These are phyloP conservation scores for Austroboletus festivus DNA, from an alignment of 768 basidiomycete species.

Conservation along the genomic window DNA sequence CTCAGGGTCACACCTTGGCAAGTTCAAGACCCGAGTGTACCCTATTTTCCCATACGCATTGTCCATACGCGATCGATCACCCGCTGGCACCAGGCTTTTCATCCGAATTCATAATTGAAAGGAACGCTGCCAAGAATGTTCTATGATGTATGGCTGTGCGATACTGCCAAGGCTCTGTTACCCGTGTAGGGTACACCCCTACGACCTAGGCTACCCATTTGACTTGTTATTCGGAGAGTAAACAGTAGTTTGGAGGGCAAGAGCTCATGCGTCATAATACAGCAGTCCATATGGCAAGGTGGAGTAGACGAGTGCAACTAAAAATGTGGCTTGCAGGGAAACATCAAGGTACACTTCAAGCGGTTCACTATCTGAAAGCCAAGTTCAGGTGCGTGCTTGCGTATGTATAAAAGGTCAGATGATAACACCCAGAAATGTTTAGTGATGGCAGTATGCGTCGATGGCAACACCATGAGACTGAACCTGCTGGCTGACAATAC, in stretches of 20 bases:
- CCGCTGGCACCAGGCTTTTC: neutral
- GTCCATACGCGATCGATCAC: neutral
- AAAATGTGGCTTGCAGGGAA: constrained; percentile 3
- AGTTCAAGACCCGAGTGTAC: neutral
- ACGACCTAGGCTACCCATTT: no score
- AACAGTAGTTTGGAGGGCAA: neutral
- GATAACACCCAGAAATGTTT: neutral
- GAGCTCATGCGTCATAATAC: no score
- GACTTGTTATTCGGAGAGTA: constrained; percentile 2
- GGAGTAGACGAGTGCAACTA: no score
- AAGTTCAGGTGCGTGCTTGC: neutral
- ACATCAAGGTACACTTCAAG: neutral
- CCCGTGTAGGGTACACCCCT: neutral
- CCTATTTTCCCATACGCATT: neutral
- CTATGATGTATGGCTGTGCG: constrained; percentile 6
- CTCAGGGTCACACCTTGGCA: neutral
- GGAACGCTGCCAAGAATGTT: constrained; percentile 9
- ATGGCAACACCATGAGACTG: neutral
- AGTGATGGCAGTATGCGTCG: constrained; percentile 1
- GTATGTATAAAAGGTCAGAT: neutral
- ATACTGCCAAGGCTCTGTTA: neutral
- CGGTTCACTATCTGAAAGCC: constrained; percentile 4
- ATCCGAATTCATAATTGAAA: constrained; percentile 3
- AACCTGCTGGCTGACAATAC: neutral
- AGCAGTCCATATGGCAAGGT: no score